These are phyloP conservation scores for Penicillium dipodomyicola DNA, from an alignment of 495 filamentous ascomycete genomes.

Conservation along the genomic window DNA sequence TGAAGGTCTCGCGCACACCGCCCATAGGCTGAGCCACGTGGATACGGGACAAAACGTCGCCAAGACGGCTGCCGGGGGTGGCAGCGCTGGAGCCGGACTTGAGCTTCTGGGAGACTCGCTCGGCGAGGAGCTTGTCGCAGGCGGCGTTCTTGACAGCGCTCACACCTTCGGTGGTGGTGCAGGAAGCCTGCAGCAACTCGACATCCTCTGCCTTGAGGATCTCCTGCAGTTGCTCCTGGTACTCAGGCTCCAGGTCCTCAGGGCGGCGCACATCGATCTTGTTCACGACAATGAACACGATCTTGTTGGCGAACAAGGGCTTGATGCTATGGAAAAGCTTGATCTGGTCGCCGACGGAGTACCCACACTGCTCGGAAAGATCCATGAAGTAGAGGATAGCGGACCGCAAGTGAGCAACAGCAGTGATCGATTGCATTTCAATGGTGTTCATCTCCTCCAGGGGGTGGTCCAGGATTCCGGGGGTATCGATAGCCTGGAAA, in stretches of 20 bases:
- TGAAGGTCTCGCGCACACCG: constrained; percentile 78
- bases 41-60: constrained; percentile 86
- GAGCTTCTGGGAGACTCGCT: constrained; percentile 90
- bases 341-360: constrained; percentile 87
- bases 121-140: constrained; percentile 88
- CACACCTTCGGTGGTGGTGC: constrained; percentile 91
- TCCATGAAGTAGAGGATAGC: constrained; percentile 98
- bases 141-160: constrained; percentile 92
- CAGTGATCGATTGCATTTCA: constrained; percentile 97
- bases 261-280: constrained; percentile 91
- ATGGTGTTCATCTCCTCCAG: constrained; percentile 99
- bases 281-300: constrained; percentile 94
- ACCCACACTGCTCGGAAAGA: constrained; percentile 95
- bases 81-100: constrained; percentile 78
- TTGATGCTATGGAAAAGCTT: constrained; percentile 93
- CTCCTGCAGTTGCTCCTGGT: constrained; percentile 70
- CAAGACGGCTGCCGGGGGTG: constrained; percentile 70
- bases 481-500: constrained; percentile 86
- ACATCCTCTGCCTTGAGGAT: constrained; percentile 83
- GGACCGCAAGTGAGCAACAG: constrained; percentile 91
- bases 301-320: constrained; percentile 94
- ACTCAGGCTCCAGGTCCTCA: constrained; percentile 82
- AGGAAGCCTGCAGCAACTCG: constrained; percentile 86
- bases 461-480: constrained; percentile 95
- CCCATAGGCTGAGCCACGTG: constrained; percentile 91